Evolutionary conservation across 768 basidiomycete species (phyloP).

Genomic region (Boletus patriciae): DNA sequence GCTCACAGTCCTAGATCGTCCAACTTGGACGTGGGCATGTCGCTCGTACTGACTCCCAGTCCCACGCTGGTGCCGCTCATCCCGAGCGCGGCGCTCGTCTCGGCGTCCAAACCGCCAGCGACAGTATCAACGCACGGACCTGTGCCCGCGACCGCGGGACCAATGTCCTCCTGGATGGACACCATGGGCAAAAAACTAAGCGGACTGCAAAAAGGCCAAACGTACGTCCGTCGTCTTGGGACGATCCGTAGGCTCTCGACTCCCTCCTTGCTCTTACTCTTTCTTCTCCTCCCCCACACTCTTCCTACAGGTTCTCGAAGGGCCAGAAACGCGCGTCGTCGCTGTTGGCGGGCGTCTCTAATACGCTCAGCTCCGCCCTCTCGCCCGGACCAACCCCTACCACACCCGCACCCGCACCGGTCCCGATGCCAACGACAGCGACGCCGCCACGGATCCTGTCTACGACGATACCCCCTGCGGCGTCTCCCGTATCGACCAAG

Average conservation of each 20-base stretch:
- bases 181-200: slow-evolving; percentile 61
- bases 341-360: slow-evolving; percentile 64
- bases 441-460: slow-evolving; percentile 18
- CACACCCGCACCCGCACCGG: slow-evolving; percentile 18
- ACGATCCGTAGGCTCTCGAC: no score
- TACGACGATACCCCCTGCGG: slow-evolving; percentile 4
- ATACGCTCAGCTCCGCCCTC: slow-evolving; percentile 51
- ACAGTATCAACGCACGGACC: slow-evolving; percentile 7
- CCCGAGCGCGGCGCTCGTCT: not conserved
- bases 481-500: not conserved
- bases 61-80: slow-evolving; percentile 6
- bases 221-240: slow-evolving; percentile 41
- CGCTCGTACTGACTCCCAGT: slow-evolving; percentile 13
- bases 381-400: slow-evolving; percentile 39
- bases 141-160: slow-evolving; percentile 29
- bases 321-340: slow-evolving; percentile 67
- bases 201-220: slow-evolving; percentile 52
- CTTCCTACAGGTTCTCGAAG: slow-evolving; percentile 55
- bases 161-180: slow-evolving; percentile 51
- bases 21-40: slow-evolving; percentile 12
- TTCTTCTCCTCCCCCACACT: not conserved
- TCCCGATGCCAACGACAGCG: not conserved
- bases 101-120: not conserved
- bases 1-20: not conserved
- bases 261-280: no score